These are phyloP conservation scores for Furcasterigmium furcatum DNA, from an alignment of 2,329 filamentous ascomycete genomes.

Conservation along the genomic window DNA sequence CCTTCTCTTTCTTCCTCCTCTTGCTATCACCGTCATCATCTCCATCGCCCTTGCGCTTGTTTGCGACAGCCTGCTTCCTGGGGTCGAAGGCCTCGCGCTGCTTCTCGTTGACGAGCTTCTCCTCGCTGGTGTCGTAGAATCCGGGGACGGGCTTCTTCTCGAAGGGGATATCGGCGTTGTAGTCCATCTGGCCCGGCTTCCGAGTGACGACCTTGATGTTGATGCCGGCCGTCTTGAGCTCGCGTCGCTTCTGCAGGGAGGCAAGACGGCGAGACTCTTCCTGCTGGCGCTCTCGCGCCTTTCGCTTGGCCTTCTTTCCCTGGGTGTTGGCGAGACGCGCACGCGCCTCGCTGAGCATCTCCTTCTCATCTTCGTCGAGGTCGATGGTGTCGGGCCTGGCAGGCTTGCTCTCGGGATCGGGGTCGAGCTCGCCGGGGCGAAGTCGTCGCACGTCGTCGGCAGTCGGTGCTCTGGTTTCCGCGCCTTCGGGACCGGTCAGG, in stretches of 20 bases:
- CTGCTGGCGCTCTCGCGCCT: constrained; percentile 90
- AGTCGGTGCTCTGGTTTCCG: constrained; percentile 80
- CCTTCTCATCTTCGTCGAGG: constrained; percentile 97
- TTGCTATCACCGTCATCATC: constrained; percentile 79
- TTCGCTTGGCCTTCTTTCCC: constrained; percentile 97
- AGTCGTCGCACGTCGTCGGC: constrained; percentile 89
- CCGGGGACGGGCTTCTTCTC: constrained; percentile 86
- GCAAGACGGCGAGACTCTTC: constrained; percentile 91
- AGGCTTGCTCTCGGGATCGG: constrained; percentile 95
- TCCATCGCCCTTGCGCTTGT: constrained; percentile 89
- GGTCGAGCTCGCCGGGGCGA: constrained; percentile 90
- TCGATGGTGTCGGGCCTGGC: constrained; percentile 96
- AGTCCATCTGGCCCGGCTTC: constrained; percentile 98
- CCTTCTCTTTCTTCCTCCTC: constrained; percentile 81
- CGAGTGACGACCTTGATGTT: constrained; percentile 92
- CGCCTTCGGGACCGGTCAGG: constrained; percentile 80
- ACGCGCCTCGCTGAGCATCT: constrained; percentile 97
- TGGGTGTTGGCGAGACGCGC: constrained; percentile 96
- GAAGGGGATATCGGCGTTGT: constrained; percentile 98
- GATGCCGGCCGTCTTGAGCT: constrained; percentile 96
- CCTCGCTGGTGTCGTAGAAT: constrained; percentile 91
- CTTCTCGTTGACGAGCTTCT: constrained; percentile 75
- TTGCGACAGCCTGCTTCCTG: constrained; percentile 82
- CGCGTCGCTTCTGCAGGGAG: constrained; percentile 87
- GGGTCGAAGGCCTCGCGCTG: constrained; percentile 87